Base-by-base conservation (phyloP, 2,329 filamentous ascomycete genomes). In the Alternaria longipes region DNA sequence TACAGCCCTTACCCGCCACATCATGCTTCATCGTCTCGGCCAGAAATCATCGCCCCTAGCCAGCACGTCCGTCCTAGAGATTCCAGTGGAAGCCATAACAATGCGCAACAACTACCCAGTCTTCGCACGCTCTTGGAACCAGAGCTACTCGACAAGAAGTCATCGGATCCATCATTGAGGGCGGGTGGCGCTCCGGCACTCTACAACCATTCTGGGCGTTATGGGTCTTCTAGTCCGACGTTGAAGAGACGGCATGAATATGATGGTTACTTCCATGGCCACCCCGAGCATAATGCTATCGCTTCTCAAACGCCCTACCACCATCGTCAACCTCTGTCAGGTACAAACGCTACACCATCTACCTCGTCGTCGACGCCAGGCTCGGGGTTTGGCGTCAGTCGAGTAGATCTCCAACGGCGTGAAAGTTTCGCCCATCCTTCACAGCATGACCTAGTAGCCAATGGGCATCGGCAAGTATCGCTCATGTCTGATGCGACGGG, bases 71-170 rank as follows among this genome's bases (percentile, higher is more conserved):
- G 63, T 50, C 62, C 71, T 49, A 60, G 66, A 66, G 70, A 77
- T 62, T 55, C 63, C 44, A 69, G 67, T 44, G 68, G 67, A 57
- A 68, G 42, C 46, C 71, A 73, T 55, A 71, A 56, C 63, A 72
- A 72, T 70, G 68, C 71, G 60, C 74, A 73, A 59, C 74, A 78
- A 65, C 63, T 79, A 55, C 77, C 77, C 28, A 78, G 77, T 53
- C 70, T 79, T 38, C 75, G 77, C 57, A 78, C 76, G 30, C 74
- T 79, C 52, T 66, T 79, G 42, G 72, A 78, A 60, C 76, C 77
- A 49, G 68, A 75, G 55, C 62, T 78, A 52, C 72, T 79, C 53
- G 75, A 78, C 49, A 71, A 67, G 60, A 77, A 76, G 49, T 54
- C 67, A 44, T 64, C 68, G 56, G 71, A 76, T 55, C 63, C 65